These are phyloP conservation scores for Arthrobotrys musiformis DNA, from an alignment of 2,329 filamentous ascomycete species.

Conservation along the genomic window DNA sequence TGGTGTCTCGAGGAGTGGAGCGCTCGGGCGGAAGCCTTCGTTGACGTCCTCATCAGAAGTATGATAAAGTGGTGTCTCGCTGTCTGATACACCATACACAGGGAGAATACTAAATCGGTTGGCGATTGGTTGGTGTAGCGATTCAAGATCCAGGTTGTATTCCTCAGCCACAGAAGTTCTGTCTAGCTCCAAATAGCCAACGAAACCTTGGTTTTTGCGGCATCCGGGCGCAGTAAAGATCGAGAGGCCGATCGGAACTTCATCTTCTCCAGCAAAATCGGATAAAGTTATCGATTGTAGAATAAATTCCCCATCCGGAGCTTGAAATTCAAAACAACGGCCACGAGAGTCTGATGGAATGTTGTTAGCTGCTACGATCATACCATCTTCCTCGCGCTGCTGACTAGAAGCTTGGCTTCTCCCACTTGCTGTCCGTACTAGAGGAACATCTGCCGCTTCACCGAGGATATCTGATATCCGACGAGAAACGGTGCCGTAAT, in stretches of 20 bases:
- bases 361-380: neutral
- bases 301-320: conserved; percentile 5
- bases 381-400: neutral
- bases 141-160: neutral
- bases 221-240: conserved; percentile 22
- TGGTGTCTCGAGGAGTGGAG: neutral
- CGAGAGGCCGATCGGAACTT: conserved; percentile 13
- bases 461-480: conserved; percentile 21
- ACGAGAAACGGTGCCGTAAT: neutral
- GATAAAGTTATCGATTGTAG: conserved; percentile 8
- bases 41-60: conserved; percentile 8
- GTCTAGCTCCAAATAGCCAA: conserved; percentile 18
- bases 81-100: neutral
- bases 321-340: conserved; percentile 29
- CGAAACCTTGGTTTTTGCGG: neutral
- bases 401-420: conserved; percentile 5
- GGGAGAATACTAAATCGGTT: conserved; percentile 32
- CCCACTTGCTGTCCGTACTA: neutral
- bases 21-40: neutral
- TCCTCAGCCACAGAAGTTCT: neutral
- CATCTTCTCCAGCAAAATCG: conserved; percentile 6
- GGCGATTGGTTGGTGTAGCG: neutral
- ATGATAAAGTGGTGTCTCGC: neutral
- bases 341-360: conserved; percentile 4
- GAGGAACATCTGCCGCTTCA: conserved; percentile 3